Percentiles rank a stretch among this genome's conserved stretches.
Evolutionary conservation across 495 filamentous ascomycete species (phyloP).

Genomic region (Penicillium alfredii): DNA sequence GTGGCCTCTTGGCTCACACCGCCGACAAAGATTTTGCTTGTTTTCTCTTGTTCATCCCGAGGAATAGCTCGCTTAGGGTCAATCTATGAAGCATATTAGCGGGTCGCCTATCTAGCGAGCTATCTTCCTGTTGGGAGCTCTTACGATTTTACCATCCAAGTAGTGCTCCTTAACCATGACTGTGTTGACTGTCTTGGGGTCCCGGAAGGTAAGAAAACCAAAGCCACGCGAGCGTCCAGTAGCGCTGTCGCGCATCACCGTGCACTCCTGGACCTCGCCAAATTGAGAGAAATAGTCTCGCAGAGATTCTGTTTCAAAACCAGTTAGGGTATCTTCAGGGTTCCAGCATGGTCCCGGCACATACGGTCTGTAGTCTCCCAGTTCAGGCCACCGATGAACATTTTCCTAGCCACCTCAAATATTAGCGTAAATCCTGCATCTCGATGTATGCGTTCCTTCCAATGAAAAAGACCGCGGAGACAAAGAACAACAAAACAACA

Average conservation of each 20-base stretch:
- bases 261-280: conserved; percentile 94
- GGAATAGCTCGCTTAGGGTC: conserved; percentile 97
- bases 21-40: conserved; percentile 96
- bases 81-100: conserved; percentile 56
- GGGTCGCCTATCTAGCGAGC: conserved; percentile 1
- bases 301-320: conserved; percentile 90
- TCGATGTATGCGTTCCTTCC: not conserved
- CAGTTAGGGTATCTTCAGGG: no score
- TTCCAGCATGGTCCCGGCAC: conserved; percentile 9
- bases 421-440: no score
- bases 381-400: conserved; percentile 98
- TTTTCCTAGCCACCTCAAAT: conserved; percentile 61
- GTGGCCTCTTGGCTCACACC: conserved; percentile 96
- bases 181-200: conserved; percentile 94
- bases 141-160: conserved; percentile 95
- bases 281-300: conserved; percentile 98
- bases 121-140: conserved; percentile 20
- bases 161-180: conserved; percentile 99
- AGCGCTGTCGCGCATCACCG: conserved; percentile 94
- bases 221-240: conserved; percentile 93
- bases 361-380: conserved; percentile 99
- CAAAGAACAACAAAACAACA: not conserved
- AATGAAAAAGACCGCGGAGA: not conserved
- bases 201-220: conserved; percentile 95
- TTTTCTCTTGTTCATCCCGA: conserved; percentile 95